Conservation (phyloP, 2,329 filamentous ascomycete species). For the Biscogniauxia mediterranea region DNA sequence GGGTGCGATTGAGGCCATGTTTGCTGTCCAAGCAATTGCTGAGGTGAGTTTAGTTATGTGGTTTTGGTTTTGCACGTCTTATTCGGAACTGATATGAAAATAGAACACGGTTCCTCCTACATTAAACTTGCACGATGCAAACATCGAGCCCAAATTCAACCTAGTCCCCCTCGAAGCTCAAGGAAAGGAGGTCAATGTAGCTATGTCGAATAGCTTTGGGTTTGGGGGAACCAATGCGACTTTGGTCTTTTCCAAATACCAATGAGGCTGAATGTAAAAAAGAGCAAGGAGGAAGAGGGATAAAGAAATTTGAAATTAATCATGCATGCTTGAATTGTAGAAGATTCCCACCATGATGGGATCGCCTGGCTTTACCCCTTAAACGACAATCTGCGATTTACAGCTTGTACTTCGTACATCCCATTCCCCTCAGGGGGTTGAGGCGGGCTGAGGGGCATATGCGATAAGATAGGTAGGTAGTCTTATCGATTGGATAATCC, state of each 20-base stretch:
- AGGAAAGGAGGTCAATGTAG: constrained; percentile 66
- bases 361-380: too few relatives aligned
- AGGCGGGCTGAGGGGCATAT: too few relatives aligned
- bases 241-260: constrained; percentile 64
- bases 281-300: too few relatives aligned
- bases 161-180: constrained; percentile 76
- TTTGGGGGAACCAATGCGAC: constrained; percentile 96
- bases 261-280: background rate
- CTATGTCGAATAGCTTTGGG: constrained; percentile 92
- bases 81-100: constrained; percentile 10
- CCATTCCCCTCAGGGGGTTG: too few relatives aligned
- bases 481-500: background rate
- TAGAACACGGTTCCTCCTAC: constrained; percentile 83
- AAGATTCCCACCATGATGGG: too few relatives aligned
- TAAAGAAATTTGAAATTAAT: too few relatives aligned
- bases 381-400: too few relatives aligned
- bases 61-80: background rate
- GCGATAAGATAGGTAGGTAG: background rate
- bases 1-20: constrained; percentile 85
- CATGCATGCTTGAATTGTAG: too few relatives aligned
- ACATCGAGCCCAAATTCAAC: constrained; percentile 74
- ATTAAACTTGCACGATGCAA: constrained; percentile 70
- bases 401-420: too few relatives aligned
- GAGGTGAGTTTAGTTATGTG: constrained; percentile 57
- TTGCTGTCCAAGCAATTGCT: constrained; percentile 74